Conservation (phyloP, 2,329 filamentous ascomycete genomes). For the Alternaria ethzedia region DNA sequence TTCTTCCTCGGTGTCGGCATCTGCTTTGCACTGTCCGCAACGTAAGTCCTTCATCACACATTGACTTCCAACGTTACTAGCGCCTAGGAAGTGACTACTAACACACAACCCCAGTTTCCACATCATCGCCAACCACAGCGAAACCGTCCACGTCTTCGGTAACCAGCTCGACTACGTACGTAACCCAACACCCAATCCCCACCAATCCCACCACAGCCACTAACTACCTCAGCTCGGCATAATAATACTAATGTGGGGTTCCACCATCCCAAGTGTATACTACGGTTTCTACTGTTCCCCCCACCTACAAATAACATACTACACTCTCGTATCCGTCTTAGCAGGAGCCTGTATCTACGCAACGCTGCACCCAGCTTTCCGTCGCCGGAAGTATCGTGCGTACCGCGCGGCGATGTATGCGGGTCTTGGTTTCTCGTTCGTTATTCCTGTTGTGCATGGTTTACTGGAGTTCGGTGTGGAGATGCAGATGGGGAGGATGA, state of each 20-base stretch:
- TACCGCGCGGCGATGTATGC: constrained; percentile 5
- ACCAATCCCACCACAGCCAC: background rate
- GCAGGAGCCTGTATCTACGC: constrained; percentile 1
- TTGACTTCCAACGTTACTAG: no score
- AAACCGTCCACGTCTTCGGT: background rate
- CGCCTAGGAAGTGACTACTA: no score
- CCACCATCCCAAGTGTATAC: background rate
- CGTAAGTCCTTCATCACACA: background rate
- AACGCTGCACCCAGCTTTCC: background rate
- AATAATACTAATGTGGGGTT: background rate
- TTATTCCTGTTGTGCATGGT: constrained; percentile 3
- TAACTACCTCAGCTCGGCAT: background rate
- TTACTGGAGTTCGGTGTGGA: constrained; percentile 17
- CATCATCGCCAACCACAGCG: background rate
- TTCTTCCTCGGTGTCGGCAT: constrained; percentile 4
- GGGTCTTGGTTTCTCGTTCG: background rate
- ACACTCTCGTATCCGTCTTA: background rate
- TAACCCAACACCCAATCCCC: no score
- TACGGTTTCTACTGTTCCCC: constrained; percentile 1
- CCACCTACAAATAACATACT: background rate
- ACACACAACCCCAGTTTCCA: background rate
- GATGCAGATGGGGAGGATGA: constrained; percentile 21
- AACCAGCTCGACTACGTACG: constrained; percentile 1
- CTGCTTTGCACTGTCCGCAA: background rate
- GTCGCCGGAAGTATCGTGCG: background rate